Evolutionary conservation across 2,329 filamentous ascomycete species (phyloP).

Genomic region (Clarireedia sp.): DNA sequence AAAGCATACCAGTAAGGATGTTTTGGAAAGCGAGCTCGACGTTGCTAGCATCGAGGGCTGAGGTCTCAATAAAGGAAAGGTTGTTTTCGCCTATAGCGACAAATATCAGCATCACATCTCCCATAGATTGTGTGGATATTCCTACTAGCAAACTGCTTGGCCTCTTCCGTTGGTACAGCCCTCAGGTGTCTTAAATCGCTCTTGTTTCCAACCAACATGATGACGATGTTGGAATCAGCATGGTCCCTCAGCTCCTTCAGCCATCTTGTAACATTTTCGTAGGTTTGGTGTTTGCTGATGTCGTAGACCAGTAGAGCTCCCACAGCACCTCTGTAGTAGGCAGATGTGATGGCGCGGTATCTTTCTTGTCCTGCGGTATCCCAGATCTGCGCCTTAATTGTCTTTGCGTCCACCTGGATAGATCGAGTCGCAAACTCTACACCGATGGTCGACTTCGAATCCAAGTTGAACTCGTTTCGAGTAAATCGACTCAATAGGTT

Average conservation of each 20-base stretch:
- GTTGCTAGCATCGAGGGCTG: slow-evolving; percentile 96
- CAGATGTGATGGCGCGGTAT: slow-evolving; percentile 97
- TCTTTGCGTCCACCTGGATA: slow-evolving; percentile 98
- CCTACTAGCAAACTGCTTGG: slow-evolving; percentile 93
- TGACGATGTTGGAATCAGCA: slow-evolving; percentile 97
- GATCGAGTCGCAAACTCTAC: slow-evolving; percentile 98
- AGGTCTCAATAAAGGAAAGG: slow-evolving; percentile 98
- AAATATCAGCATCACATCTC: slow-evolving; percentile 24
- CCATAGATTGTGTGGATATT: neutral
- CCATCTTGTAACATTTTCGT: slow-evolving; percentile 98
- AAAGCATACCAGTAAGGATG: slow-evolving; percentile 79
- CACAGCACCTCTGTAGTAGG: slow-evolving; percentile 96
- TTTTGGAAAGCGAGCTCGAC: slow-evolving; percentile 99
- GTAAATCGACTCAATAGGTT: slow-evolving; percentile 99
- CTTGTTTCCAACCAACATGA: slow-evolving; percentile 99
- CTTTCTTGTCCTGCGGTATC: slow-evolving; percentile 98
- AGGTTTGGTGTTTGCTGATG: slow-evolving; percentile 99
- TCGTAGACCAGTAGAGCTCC: slow-evolving; percentile 97
- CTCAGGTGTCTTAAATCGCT: slow-evolving; percentile 98
- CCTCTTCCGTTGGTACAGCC: slow-evolving; percentile 95
- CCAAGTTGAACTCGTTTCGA: slow-evolving; percentile 98
- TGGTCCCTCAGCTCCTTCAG: slow-evolving; percentile 97
- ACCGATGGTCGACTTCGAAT: slow-evolving; percentile 99
- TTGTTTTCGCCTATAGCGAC: slow-evolving; percentile 78
- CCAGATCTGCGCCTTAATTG: slow-evolving; percentile 99